Percentiles rank a stretch among this genome's conserved stretches.
phyloP scores from a whole-genome alignment of 208 protist genomes.

The Leishmania major region DNA sequence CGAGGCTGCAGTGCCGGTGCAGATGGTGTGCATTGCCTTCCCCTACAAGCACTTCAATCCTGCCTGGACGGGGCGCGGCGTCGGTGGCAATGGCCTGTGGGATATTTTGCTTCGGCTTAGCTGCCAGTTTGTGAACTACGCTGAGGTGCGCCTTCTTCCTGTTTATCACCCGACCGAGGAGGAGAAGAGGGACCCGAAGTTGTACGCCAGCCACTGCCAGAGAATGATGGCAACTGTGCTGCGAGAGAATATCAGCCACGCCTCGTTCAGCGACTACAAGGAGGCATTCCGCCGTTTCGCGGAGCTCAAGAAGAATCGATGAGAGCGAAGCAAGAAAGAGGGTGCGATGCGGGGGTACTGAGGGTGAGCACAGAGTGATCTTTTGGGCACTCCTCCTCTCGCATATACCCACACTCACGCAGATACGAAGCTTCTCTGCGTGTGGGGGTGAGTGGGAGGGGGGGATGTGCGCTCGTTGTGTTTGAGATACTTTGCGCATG shows the following conservation, averaged over 20 bases:
- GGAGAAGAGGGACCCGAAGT: slow-evolving; percentile 64
- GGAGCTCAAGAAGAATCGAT: slow-evolving; percentile 18
- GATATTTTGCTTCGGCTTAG: slow-evolving; percentile 75
- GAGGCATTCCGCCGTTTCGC: slow-evolving; percentile 31
- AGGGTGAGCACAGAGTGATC: background rate
- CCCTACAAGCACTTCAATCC: slow-evolving; percentile 91
- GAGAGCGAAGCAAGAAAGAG: background rate
- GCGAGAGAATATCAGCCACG: slow-evolving; percentile 59
- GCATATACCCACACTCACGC: background rate
- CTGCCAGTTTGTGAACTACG: slow-evolving; percentile 87
- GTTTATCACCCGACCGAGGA: slow-evolving; percentile 88
- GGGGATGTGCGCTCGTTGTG: background rate
- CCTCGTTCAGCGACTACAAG: slow-evolving; percentile 65
- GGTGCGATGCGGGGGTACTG: background rate
- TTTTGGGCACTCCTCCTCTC: background rate
- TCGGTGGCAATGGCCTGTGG: slow-evolving; percentile 65
- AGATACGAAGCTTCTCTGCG: background rate
- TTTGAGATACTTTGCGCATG: background rate
- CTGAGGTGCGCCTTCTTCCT: slow-evolving; percentile 79
- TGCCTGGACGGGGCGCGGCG: slow-evolving; percentile 73
- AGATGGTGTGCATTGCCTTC: slow-evolving; percentile 88
- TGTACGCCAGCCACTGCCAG: slow-evolving; percentile 88
- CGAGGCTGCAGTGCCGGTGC: slow-evolving; percentile 78
- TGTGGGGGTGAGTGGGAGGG: background rate
- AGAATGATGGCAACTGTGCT: slow-evolving; percentile 83